Percentiles rank a stretch among this genome's conserved stretches.
These are phyloP conservation scores for Cordyceps militaris DNA, from an alignment of 2,329 filamentous ascomycete genomes.

Conservation along the genomic window DNA sequence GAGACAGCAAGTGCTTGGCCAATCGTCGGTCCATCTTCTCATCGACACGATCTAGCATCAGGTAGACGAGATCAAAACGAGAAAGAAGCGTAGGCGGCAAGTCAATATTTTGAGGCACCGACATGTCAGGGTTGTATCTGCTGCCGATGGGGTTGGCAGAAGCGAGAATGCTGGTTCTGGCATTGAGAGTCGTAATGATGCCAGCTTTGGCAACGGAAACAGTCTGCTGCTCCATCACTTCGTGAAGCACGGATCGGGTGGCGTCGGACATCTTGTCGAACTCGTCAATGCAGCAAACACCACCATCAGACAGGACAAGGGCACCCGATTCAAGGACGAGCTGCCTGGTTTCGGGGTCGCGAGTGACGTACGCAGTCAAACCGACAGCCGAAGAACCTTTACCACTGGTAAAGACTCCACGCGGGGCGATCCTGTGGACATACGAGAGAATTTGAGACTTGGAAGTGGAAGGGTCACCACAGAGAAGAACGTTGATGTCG, in stretches of 20 bases:
- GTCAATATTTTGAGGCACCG: slow-evolving; percentile 97
- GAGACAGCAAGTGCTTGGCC: slow-evolving; percentile 85
- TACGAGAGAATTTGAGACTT: slow-evolving; percentile 95
- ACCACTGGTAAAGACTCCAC: slow-evolving; percentile 74
- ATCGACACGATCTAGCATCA: slow-evolving; percentile 89
- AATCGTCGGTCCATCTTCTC: slow-evolving; percentile 83
- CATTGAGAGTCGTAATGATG: slow-evolving; percentile 94
- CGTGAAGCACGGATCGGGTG: slow-evolving; percentile 73
- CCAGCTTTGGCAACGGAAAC: slow-evolving; percentile 84
- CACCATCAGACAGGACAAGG: slow-evolving; percentile 71
- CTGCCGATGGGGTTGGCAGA: slow-evolving; percentile 97
- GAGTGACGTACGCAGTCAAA: slow-evolving; percentile 74
- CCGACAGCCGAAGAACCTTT: slow-evolving; percentile 76
- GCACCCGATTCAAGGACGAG: slow-evolving; percentile 75
- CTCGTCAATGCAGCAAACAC: slow-evolving; percentile 79
- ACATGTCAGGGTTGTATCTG: slow-evolving; percentile 92
- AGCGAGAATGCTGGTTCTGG: slow-evolving; percentile 88
- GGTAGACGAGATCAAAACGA: slow-evolving; percentile 93
- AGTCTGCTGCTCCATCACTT: slow-evolving; percentile 85
- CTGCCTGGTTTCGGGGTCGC: slow-evolving; percentile 72
- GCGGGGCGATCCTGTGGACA: slow-evolving; percentile 94
- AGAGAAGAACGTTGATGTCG: slow-evolving; percentile 94
- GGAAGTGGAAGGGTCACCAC: slow-evolving; percentile 91
- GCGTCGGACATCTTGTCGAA: slow-evolving; percentile 81
- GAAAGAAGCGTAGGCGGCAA: slow-evolving; percentile 90